Base-by-base conservation (phyloP, 345 rosid genomes). In the Rubroshorea leprosula region DNA sequence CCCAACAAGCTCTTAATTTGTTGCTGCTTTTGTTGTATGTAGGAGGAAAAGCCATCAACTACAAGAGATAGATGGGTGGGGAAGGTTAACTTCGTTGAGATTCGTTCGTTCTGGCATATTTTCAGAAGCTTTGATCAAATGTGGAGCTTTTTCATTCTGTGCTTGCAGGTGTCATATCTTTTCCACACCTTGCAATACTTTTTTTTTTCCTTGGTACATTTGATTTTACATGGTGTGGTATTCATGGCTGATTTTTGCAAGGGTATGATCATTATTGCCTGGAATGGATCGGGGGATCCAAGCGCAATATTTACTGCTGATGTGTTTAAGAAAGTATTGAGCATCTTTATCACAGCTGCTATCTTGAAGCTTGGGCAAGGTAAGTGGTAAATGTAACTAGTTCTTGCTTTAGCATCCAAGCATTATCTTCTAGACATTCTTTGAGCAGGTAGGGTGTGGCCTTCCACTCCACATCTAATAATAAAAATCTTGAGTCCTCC, bases 51-150 rank as follows among this genome's bases (percentile, higher is more conserved):
- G 68, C 82, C 93, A 60, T 52, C 73, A 56, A 66, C 41, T 45
- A 50, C 31, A 49, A 72, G 58, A 67, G 87, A 87, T 72, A 76
- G 81, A 55, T 90, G 99, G 99, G 82, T 80, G 63, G 99, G 97
- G 49, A 94, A 94, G 74, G 97, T 83, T 64, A 90, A 94, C 73
- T 90, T 94, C 68, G 99, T 94, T 65, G 99, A 94, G 76, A 90
- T 94, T 62, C 93, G 99, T 31, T 74, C 97, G 24, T 94, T 90
- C 78, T 90, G 92, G 95, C 99, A 94, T 79, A 64, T 90, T 58
- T 94, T 94, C 71, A 87, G 99, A 74, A 94, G 97, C 83, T 94
- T 87, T 54, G 99, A 94, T 78, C 91, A 96, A 49, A 90, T 94
- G 99, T 94, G 99, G 99, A 82, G 90, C 67, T 94, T 94, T 74